Evolutionary conservation across 306 rosid genomes (phyloP).

Genomic region (Cicer arietinum): DNA sequence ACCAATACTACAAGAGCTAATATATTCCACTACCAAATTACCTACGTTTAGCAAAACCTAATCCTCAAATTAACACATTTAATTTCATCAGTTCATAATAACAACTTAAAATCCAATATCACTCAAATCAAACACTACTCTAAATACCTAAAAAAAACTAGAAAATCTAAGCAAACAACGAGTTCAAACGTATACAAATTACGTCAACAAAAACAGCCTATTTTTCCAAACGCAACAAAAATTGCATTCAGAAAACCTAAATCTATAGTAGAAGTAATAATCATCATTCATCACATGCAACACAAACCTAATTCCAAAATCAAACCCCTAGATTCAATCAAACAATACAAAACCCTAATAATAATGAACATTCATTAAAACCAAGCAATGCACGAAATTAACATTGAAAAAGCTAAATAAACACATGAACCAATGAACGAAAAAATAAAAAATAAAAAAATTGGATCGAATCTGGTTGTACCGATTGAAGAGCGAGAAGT

Average conservation of each 20-base stretch:
- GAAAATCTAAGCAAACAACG: background rate
- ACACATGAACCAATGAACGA: background rate
- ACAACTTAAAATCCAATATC: background rate
- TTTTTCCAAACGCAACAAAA: background rate
- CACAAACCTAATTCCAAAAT: constrained; percentile 5
- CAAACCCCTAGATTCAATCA: constrained; percentile 43
- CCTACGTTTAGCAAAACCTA: constrained; percentile 4
- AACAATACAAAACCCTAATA: constrained; percentile 9
- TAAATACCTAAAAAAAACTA: background rate
- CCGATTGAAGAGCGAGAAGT: constrained; percentile 8
- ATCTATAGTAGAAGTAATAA: background rate
- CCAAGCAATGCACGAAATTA: background rate
- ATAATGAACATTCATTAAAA: background rate
- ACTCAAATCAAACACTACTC: constrained; percentile 17
- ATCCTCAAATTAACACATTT: background rate
- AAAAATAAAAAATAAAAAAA: background rate
- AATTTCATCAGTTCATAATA: background rate
- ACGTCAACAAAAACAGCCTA: background rate
- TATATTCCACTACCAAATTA: background rate
- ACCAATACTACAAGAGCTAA: background rate
- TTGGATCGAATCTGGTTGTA: background rate
- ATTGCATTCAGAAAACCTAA: constrained; percentile 3
- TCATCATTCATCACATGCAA: constrained; percentile 40
- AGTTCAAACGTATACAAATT: background rate
- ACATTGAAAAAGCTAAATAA: background rate